These are phyloP conservation scores for Capsella rubella DNA, from an alignment of 441 rosid genomes.

Conservation along the genomic window DNA sequence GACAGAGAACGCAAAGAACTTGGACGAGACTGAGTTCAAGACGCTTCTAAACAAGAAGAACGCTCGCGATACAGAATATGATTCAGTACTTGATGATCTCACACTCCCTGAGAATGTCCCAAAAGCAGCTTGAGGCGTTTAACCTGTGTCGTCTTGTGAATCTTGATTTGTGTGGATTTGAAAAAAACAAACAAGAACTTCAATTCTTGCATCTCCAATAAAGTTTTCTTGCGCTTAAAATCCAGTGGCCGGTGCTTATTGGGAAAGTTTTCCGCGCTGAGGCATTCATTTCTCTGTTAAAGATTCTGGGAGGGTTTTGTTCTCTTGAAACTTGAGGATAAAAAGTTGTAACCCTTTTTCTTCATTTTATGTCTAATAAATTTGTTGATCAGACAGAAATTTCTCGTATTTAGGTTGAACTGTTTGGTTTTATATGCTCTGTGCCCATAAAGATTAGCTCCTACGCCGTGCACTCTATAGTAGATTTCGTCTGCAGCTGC, in stretches of 20 bases:
- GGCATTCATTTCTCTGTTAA: constrained; percentile 39
- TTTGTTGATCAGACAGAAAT: constrained; percentile 17
- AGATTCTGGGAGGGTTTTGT: constrained; percentile 29
- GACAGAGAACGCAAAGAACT: constrained; percentile 62
- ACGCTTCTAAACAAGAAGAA: constrained; percentile 68
- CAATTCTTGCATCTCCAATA: constrained; percentile 39
- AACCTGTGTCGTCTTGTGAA: constrained; percentile 7
- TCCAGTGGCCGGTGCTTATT: constrained; percentile 18
- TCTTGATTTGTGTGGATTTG: constrained; percentile 39
- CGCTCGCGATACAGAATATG: constrained; percentile 65
- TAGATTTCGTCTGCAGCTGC: neutral
- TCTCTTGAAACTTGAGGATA: constrained; percentile 27
- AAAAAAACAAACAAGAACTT: constrained; percentile 22
- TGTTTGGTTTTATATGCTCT: neutral
- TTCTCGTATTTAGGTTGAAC: constrained; percentile 3
- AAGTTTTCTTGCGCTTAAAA: constrained; percentile 16
- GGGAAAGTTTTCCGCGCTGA: constrained; percentile 22
- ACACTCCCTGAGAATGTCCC: constrained; percentile 53
- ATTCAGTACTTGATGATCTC: constrained; percentile 60
- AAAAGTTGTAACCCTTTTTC: constrained; percentile 36
- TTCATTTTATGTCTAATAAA: constrained; percentile 26
- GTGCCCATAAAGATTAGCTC: neutral
- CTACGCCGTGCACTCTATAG: neutral
- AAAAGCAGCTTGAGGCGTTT: constrained; percentile 41
- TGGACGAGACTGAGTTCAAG: constrained; percentile 70